Evolutionary conservation across 176 grass and related monocot species (phyloP).

Genomic region (Avena sativa): DNA sequence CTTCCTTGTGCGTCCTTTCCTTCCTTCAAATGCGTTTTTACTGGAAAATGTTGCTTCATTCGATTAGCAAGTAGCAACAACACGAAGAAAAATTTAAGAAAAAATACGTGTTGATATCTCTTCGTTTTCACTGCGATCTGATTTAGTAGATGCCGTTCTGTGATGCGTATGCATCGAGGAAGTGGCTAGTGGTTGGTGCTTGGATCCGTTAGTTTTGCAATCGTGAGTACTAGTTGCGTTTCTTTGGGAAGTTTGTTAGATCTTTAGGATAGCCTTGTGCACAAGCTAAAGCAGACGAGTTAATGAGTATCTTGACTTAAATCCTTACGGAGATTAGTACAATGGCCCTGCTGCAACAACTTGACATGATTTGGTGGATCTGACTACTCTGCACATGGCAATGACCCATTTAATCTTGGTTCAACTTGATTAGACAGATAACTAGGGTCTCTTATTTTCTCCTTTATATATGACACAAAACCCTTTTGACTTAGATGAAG

Average conservation of each 20-base stretch:
- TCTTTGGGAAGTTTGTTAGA: conserved; percentile 12
- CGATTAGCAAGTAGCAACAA: background rate
- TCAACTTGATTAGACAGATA: too few relatives aligned
- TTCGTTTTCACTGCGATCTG: conserved; percentile 12
- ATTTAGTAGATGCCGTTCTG: background rate
- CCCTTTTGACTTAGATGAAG: too few relatives aligned
- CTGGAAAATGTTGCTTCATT: background rate
- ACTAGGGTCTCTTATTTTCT: too few relatives aligned
- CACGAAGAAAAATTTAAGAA: background rate
- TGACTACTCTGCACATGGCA: too few relatives aligned
- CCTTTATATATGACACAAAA: too few relatives aligned
- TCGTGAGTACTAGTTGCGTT: background rate
- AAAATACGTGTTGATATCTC: background rate
- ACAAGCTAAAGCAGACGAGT: background rate
- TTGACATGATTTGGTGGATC: too few relatives aligned
- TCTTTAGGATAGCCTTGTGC: conserved; percentile 3
- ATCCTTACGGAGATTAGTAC: too few relatives aligned
- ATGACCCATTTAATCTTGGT: too few relatives aligned
- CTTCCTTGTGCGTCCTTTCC: background rate
- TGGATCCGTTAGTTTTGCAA: background rate
- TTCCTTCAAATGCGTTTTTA: background rate
- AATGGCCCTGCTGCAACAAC: too few relatives aligned
- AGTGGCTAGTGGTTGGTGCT: background rate
- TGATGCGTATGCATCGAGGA: background rate
- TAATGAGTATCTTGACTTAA: too few relatives aligned